phyloP scores from a whole-genome alignment of 2,329 filamentous ascomycete species.

The Paecilomyces sp. region DNA sequence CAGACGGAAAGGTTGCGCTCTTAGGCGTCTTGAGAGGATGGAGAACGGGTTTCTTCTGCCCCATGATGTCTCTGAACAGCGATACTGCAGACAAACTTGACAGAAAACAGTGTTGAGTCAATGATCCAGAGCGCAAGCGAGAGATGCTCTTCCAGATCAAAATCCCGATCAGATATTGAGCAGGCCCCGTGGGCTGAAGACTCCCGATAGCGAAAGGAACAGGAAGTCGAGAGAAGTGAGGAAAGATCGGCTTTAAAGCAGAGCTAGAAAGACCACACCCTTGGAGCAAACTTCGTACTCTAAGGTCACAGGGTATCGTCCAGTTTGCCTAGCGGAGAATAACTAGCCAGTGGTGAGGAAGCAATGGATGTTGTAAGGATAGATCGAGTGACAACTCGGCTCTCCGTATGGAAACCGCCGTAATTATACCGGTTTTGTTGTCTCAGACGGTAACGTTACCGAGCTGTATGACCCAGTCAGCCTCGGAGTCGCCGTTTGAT shows the following conservation, averaged over 20 bases:
- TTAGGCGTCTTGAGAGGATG: slow-evolving; percentile 39
- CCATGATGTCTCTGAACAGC: slow-evolving; percentile 13
- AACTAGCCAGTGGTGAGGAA: not conserved
- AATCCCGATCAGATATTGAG: not conserved
- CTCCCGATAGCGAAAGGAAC: not conserved
- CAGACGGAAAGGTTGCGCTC: slow-evolving; percentile 41
- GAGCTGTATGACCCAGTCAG: not conserved
- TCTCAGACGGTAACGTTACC: slow-evolving; percentile 4
- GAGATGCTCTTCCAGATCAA: not conserved
- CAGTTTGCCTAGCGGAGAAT: slow-evolving; percentile 1
- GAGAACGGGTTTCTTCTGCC: slow-evolving; percentile 28
- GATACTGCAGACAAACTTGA: not conserved
- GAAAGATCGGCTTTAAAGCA: not conserved
- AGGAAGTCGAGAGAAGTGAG: not conserved
- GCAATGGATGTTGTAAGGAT: not conserved
- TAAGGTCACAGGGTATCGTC: slow-evolving; percentile 4
- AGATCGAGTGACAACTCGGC: slow-evolving; percentile 2
- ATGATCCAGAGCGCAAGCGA: not conserved
- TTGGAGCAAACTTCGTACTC: not conserved
- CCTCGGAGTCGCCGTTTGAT: not conserved
- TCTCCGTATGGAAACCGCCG: not conserved
- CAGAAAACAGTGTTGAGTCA: not conserved
- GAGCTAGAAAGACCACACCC: not conserved
- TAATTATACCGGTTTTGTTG: slow-evolving; percentile 3
- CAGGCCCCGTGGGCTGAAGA: not conserved